These are phyloP conservation scores for Aureobasidium leucospermi DNA, from an alignment of 2,329 filamentous ascomycete species.

Conservation along the genomic window DNA sequence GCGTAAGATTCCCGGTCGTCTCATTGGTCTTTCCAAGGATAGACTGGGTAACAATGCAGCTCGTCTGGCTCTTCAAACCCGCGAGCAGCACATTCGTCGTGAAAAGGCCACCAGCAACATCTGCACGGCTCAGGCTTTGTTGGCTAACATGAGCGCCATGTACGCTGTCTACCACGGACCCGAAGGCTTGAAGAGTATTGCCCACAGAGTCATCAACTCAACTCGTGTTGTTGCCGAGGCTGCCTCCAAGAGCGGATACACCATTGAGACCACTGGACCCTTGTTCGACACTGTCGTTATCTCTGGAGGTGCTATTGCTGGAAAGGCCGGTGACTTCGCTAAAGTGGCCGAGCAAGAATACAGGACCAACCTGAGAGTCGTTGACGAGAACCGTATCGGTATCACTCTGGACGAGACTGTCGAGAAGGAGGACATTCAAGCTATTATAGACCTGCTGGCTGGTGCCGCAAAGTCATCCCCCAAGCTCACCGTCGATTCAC, in stretches of 20 bases:
- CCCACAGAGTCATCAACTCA: slow-evolving; percentile 65
- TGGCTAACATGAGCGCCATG: slow-evolving; percentile 93
- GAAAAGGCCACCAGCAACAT: slow-evolving; percentile 98
- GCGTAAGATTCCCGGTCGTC: slow-evolving; percentile 83
- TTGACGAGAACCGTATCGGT: slow-evolving; percentile 55
- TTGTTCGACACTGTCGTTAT: slow-evolving; percentile 79
- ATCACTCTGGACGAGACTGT: slow-evolving; percentile 76
- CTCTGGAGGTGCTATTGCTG: slow-evolving; percentile 33
- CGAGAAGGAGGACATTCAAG: slow-evolving; percentile 47
- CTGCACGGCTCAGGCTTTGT: slow-evolving; percentile 86
- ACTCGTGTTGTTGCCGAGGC: slow-evolving; percentile 42
- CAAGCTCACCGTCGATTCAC: slow-evolving; percentile 25
- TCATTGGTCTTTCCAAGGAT: slow-evolving; percentile 89
- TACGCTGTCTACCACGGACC: slow-evolving; percentile 94
- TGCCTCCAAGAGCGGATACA: slow-evolving; percentile 51
- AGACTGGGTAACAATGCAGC: slow-evolving; percentile 74
- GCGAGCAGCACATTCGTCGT: slow-evolving; percentile 91
- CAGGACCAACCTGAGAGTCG: slow-evolving; percentile 55
- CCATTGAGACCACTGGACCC: slow-evolving; percentile 31
- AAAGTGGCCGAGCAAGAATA: slow-evolving; percentile 43
- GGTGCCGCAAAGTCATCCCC: slow-evolving; percentile 17
- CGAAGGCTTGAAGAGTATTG: slow-evolving; percentile 72
- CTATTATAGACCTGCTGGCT: slow-evolving; percentile 41
- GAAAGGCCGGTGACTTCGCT: slow-evolving; percentile 40
- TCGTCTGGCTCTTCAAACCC: slow-evolving; percentile 78